Evolutionary conservation across 2,329 filamentous ascomycete species (phyloP).

Genomic region (Fusarium devonianum): DNA sequence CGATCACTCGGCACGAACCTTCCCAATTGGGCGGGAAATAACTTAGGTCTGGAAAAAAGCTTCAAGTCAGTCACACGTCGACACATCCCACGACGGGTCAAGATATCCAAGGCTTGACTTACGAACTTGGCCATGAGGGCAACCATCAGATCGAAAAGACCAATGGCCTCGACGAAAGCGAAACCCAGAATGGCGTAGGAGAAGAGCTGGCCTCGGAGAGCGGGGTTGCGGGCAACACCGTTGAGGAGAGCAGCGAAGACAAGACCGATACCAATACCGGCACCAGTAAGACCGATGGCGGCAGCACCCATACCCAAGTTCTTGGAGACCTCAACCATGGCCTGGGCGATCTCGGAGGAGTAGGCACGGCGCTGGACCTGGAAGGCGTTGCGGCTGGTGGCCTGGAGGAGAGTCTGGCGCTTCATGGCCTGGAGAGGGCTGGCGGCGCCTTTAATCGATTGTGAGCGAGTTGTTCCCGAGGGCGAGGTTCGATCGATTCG

Average conservation of each 20-base stretch:
- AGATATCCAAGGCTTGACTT: conserved; percentile 50
- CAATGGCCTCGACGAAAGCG: conserved; percentile 92
- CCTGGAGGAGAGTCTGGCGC: conserved; percentile 74
- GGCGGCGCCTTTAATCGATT: conserved; percentile 56
- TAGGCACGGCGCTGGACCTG: conserved; percentile 74
- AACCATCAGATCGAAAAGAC: conserved; percentile 91
- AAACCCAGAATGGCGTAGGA: conserved; percentile 95
- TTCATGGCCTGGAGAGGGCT: conserved; percentile 77
- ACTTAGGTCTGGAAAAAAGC: conserved; percentile 48
- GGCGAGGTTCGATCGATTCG: conserved; percentile 44
- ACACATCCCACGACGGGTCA: neutral
- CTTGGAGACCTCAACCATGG: conserved; percentile 89
- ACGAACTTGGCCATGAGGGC: conserved; percentile 93
- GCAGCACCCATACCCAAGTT: conserved; percentile 89
- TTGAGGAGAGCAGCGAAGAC: conserved; percentile 91
- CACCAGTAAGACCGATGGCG: conserved; percentile 90
- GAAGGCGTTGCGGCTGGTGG: conserved; percentile 71
- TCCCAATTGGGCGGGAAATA: conserved; percentile 44
- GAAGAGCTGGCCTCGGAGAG: conserved; percentile 94
- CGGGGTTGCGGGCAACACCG: conserved; percentile 92
- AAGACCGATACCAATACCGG: conserved; percentile 94
- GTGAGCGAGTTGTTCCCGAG: conserved; percentile 44
- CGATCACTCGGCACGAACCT: conserved; percentile 48
- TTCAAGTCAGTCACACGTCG: conserved; percentile 16
- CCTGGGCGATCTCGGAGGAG: conserved; percentile 87